Conservation (phyloP, 225 moss, liverwort and hornwort genomes). For the Physcomitrium patens region DNA sequence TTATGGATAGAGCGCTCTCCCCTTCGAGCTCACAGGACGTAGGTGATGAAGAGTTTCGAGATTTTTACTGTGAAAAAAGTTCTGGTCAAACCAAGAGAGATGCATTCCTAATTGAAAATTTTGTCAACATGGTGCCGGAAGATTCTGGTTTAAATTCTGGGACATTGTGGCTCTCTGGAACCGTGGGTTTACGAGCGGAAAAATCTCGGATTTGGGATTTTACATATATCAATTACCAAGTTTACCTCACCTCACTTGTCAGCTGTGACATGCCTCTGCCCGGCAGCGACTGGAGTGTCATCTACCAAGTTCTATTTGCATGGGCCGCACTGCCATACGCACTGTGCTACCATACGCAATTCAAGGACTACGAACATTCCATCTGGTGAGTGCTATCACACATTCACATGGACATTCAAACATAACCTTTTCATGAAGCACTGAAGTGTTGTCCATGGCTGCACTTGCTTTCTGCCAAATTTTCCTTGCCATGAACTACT, state of each 20-base stretch:
- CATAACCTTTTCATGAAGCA: too few relatives aligned
- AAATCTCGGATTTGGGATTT: neutral
- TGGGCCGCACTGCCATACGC: conserved; percentile 11
- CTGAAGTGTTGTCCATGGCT: too few relatives aligned
- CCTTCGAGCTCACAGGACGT: neutral
- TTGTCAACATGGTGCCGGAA: neutral
- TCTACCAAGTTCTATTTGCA: neutral
- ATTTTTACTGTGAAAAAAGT: neutral
- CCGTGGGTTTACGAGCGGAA: conserved; percentile 1
- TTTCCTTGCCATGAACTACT: neutral
- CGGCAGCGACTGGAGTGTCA: neutral
- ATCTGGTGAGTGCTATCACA: neutral
- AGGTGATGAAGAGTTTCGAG: neutral
- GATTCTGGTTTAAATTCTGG: neutral
- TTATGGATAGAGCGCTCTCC: neutral
- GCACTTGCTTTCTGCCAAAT: neutral
- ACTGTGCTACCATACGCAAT: conserved; percentile 1
- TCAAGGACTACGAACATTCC: conserved; percentile 1
- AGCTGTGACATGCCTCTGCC: neutral
- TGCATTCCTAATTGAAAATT: neutral
- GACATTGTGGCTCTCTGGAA: neutral
- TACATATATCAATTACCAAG: neutral
- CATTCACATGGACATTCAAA: neutral
- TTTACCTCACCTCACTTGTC: neutral
- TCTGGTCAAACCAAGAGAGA: neutral